Conservation (phyloP, 2,329 filamentous ascomycete species). For the Talaromyces verruculosus region DNA sequence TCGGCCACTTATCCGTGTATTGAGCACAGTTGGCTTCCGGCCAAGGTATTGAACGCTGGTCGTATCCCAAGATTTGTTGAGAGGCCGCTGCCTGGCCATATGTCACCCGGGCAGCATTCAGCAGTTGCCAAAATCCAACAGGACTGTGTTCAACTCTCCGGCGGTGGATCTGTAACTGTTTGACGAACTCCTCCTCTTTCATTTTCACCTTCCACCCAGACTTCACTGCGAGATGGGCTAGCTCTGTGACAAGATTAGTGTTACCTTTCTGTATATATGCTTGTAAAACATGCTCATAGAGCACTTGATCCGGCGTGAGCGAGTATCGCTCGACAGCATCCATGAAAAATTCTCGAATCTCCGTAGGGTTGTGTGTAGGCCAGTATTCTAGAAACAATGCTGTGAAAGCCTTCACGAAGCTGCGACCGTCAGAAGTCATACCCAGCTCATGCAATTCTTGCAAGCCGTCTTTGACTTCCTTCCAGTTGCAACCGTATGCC, state of each 20-base stretch:
- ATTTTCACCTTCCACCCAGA: slow-evolving; percentile 37
- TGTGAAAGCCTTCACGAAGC: slow-evolving; percentile 39
- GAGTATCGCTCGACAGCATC: slow-evolving; percentile 37
- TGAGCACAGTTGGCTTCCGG: slow-evolving; percentile 31
- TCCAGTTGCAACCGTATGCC: slow-evolving; percentile 43
- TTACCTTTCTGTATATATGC: slow-evolving; percentile 43
- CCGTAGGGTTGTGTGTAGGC: slow-evolving; percentile 35
- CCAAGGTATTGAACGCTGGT: slow-evolving; percentile 33
- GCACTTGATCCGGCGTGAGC: slow-evolving; percentile 39
- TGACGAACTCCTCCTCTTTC: slow-evolving; percentile 32
- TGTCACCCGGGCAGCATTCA: slow-evolving; percentile 39
- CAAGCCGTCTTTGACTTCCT: slow-evolving; percentile 40
- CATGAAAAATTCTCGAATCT: slow-evolving; percentile 40
- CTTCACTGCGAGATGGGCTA: slow-evolving; percentile 33
- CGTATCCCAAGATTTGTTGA: slow-evolving; percentile 39
- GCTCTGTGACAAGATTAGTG: slow-evolving; percentile 32
- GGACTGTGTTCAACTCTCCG: slow-evolving; percentile 37
- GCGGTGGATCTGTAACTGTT: slow-evolving; percentile 37
- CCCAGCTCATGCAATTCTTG: slow-evolving; percentile 39
- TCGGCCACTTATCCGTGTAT: slow-evolving; percentile 23
- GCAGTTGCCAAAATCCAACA: slow-evolving; percentile 43
- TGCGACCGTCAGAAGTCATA: slow-evolving; percentile 30
- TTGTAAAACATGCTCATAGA: slow-evolving; percentile 43
- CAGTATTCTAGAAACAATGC: slow-evolving; percentile 45
- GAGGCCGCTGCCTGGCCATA: slow-evolving; percentile 35